Conservation (phyloP, 306 rosid species). For the Trichosanthes cucumerina region DNA sequence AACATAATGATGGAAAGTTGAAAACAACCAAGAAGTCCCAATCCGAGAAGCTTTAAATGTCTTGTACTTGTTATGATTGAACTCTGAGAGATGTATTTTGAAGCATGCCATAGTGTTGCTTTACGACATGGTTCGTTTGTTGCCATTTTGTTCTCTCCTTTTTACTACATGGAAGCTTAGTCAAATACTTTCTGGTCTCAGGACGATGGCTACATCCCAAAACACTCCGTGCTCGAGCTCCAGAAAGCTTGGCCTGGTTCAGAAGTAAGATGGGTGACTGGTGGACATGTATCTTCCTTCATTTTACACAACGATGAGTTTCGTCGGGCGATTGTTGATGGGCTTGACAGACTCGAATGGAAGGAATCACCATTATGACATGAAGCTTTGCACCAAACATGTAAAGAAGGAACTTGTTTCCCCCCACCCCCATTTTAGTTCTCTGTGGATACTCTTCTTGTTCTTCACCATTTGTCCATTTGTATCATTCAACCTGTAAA, state of each 20-base stretch:
- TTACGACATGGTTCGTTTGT: neutral
- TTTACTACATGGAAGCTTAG: neutral
- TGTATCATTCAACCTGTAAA: slow-evolving; percentile 20
- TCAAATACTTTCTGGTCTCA: slow-evolving; percentile 4
- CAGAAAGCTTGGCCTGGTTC: slow-evolving; percentile 96
- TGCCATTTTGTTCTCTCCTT: neutral
- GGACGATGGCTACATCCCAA: slow-evolving; percentile 96
- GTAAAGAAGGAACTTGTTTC: neutral
- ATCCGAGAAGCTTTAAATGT: neutral
- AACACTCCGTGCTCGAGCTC: slow-evolving; percentile 77
- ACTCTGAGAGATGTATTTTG: neutral
- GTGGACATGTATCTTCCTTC: slow-evolving; percentile 94
- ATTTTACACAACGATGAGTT: slow-evolving; percentile 74
- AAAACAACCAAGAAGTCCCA: neutral
- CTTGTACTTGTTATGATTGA: neutral
- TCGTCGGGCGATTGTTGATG: slow-evolving; percentile 72
- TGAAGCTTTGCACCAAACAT: neutral
- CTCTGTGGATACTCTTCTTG: slow-evolving; percentile 10
- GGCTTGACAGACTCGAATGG: slow-evolving; percentile 71
- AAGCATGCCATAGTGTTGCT: neutral
- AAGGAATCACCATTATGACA: slow-evolving; percentile 48
- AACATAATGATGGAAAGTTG: neutral
- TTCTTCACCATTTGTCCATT: slow-evolving; percentile 18
- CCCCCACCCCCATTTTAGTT: neutral
- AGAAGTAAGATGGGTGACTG: slow-evolving; percentile 96